A percentile compares a stretch with the other conserved stretches of the same genome.
phyloP scores from a whole-genome alignment of 805 yeast genomes.

The Metschnikowia aberdeeniae region DNA sequence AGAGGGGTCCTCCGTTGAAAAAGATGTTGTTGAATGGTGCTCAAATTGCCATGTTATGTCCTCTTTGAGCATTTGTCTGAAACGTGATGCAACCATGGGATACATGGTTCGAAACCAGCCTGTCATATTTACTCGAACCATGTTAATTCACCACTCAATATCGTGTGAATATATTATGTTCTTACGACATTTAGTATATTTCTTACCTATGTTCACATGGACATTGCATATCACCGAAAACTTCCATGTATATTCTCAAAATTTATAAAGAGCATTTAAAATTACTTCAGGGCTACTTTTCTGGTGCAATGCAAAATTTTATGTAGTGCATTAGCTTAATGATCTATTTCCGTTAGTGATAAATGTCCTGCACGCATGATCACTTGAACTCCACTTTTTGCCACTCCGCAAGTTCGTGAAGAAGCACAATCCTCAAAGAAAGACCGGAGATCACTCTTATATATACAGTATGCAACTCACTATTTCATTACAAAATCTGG shows the following conservation, averaged over 20 bases:
- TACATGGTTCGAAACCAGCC: no score
- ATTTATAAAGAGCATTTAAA: no score
- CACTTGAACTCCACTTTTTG: neutral
- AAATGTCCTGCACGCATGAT: neutral
- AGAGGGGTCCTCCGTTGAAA: constrained; percentile 43
- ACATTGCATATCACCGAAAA: no score
- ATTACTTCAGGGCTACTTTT: no score
- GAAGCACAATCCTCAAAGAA: neutral
- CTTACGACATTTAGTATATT: no score
- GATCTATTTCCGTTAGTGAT: neutral
- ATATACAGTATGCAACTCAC: constrained; percentile 12
- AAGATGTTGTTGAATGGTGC: constrained; percentile 70
- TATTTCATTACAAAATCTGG: constrained; percentile 19
- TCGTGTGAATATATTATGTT: no score
- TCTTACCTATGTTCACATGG: no score
- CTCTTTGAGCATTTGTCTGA: neutral
- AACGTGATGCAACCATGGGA: neutral
- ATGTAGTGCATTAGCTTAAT: neutral
- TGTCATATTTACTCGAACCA: no score
- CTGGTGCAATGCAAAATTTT: neutral
- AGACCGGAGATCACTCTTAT: no score
- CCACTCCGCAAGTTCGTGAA: neutral
- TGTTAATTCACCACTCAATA: no score
- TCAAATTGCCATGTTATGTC: constrained; percentile 59
- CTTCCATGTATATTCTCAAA: no score